These are phyloP conservation scores for Papilionanthe hybrid DNA, from an alignment of 116 monocot genomes.

Conservation along the genomic window DNA sequence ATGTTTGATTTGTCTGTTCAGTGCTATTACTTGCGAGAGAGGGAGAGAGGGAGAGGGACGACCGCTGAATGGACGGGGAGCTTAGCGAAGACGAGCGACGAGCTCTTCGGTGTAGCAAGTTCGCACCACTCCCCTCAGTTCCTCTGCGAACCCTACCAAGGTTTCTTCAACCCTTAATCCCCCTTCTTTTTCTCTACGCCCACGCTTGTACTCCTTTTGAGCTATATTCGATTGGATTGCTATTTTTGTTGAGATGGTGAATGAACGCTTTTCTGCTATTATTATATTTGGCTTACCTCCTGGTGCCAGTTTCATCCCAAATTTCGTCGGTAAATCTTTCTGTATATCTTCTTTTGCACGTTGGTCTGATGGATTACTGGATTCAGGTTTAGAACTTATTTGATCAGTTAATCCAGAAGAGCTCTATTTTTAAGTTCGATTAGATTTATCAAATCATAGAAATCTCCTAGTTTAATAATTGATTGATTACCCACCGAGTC, in stretches of 20 bases:
- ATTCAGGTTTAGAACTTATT: background rate
- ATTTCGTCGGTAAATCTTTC: background rate
- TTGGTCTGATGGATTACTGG: background rate
- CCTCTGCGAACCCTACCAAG: slow-evolving; percentile 40
- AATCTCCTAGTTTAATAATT: background rate
- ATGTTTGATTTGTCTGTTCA: too few relatives aligned
- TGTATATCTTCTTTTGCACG: background rate
- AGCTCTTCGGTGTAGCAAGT: slow-evolving; percentile 92
- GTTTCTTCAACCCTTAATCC: slow-evolving; percentile 15
- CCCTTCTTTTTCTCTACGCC: background rate
- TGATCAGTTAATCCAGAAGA: background rate
- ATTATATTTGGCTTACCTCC: background rate
- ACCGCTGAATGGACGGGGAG: slow-evolving; percentile 5
- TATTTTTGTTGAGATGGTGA: background rate
- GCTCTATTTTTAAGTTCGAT: background rate
- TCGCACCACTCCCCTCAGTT: slow-evolving; percentile 60
- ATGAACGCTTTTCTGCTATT: background rate
- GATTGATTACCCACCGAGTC: background rate
- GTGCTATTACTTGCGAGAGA: too few relatives aligned
- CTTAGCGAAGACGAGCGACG: slow-evolving; percentile 80
- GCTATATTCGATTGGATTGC: background rate
- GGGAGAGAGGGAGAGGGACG: background rate
- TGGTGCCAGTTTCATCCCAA: background rate
- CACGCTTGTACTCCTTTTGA: background rate
- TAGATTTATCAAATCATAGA: background rate